Evolutionary conservation across 2,329 filamentous ascomycete genomes (phyloP).

Genomic region (Botrytis elliptica): DNA sequence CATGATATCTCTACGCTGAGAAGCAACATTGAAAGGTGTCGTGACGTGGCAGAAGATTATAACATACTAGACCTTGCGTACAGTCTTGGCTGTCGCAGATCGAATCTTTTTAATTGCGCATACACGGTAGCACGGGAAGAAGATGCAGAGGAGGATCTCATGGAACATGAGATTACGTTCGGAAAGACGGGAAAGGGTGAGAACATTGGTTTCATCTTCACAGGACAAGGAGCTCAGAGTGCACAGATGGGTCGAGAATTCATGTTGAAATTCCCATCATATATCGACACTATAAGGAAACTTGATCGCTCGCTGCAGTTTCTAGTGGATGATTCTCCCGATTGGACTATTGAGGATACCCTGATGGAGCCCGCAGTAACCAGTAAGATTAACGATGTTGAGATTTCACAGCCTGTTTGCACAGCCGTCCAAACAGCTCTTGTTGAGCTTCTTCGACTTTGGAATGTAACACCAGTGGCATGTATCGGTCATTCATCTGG

Average conservation of each 20-base stretch:
- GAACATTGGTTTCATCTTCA: constrained; percentile 29
- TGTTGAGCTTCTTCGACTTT: constrained; percentile 45
- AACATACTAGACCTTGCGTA: constrained; percentile 7
- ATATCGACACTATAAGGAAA: constrained; percentile 26
- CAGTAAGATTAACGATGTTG: constrained; percentile 7
- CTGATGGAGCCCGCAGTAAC: constrained; percentile 34
- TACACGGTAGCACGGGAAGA: constrained; percentile 13
- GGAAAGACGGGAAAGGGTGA: constrained; percentile 13
- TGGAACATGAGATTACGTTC: constrained; percentile 14
- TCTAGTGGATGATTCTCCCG: constrained; percentile 5
- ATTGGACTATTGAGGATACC: constrained; percentile 35
- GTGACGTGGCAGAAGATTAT: constrained; percentile 14
- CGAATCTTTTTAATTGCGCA: background rate
- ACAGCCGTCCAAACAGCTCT: constrained; percentile 50
- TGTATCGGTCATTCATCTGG: constrained; percentile 49
- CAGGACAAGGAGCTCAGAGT: constrained; percentile 38
- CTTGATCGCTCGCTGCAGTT: constrained; percentile 15
- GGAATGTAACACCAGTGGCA: constrained; percentile 41
- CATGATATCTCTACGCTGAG: constrained; percentile 15
- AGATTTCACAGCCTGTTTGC: constrained; percentile 43
- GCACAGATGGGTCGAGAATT: constrained; percentile 32
- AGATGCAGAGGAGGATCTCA: constrained; percentile 3
- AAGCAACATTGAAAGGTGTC: constrained; percentile 8
- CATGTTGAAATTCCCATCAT: constrained; percentile 15
- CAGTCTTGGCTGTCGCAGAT: constrained; percentile 3